phyloP scores from a whole-genome alignment of 1,139 yeast species.

The Kodamaea derodonti region DNA sequence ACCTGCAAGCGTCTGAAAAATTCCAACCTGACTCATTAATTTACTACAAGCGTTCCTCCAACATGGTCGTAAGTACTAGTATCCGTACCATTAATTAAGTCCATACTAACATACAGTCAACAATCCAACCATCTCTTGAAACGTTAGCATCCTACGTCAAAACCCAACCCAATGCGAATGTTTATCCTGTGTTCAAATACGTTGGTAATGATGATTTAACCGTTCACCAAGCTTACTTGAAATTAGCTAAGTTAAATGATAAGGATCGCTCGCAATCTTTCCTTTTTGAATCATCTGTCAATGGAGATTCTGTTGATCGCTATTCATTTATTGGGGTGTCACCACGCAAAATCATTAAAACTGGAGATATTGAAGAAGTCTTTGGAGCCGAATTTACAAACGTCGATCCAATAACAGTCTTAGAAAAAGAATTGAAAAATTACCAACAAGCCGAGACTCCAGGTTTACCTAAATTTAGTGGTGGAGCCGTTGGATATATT shows the following conservation, averaged over 20 bases:
- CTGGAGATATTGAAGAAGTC: slow-evolving; percentile 51
- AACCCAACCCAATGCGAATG: slow-evolving; percentile 45
- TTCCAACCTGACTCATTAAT: no score
- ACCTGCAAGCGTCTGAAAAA: no score
- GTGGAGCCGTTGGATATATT: slow-evolving; percentile 95
- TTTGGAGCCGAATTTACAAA: slow-evolving; percentile 34
- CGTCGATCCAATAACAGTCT: slow-evolving; percentile 72
- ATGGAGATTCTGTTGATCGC: slow-evolving; percentile 86
- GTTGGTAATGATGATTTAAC: slow-evolving; percentile 76
- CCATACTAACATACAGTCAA: slow-evolving; percentile 21
- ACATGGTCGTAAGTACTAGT: no score
- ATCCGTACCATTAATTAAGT: no score
- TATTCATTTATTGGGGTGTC: slow-evolving; percentile 86
- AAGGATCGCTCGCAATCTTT: slow-evolving; percentile 63
- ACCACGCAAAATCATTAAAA: slow-evolving; percentile 76
- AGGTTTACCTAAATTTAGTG: slow-evolving; percentile 80
- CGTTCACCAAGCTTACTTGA: slow-evolving; percentile 86
- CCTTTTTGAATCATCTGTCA: slow-evolving; percentile 80
- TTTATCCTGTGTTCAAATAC: slow-evolving; percentile 77
- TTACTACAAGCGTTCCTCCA: no score
- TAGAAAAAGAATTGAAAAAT: slow-evolving; percentile 67
- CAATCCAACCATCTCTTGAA: slow-evolving; percentile 61
- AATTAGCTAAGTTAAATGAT: slow-evolving; percentile 70
- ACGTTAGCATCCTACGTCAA: slow-evolving; percentile 44
- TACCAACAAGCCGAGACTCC: slow-evolving; percentile 72